Base-by-base conservation (phyloP, 257 asterid genomes). In the Rehmannia glutinosa region DNA sequence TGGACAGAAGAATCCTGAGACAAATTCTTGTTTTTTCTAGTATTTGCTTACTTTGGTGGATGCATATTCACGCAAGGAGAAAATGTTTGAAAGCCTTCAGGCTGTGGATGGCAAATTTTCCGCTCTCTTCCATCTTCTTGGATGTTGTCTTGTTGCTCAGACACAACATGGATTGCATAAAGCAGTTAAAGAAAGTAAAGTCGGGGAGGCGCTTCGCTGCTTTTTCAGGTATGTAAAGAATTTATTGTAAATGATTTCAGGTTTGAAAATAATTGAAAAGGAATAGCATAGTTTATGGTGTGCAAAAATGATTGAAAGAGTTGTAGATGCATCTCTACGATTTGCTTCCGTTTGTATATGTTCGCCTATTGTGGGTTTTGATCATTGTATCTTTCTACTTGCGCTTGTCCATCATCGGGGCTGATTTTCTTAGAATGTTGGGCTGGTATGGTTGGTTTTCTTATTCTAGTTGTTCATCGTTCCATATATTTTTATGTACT, bases 101-200 rank as follows among this genome's bases (percentile, higher is more conserved):
- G 77, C 76, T 64, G 67, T 64, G 61, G 86, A 79, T 73, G 87
- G 89, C 23, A 82, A 76, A 77, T 80, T 87, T 80, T 75, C 92
- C 64, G 72, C 78, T 8, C 81, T 80, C 49, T 79, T 82, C 72
- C 99, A 93, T 81, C 96, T 93, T 73, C 96, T 93, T 52, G 99
- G 99, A 54, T 90, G 96, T 68, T 93, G 96, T 81, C 85, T 81
- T 61, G 80, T 90, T 75, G 92, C 90, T 39, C 97, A 93, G 86
- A 74, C 90, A 61, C 94, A 84, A 68, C 71, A 70, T 74, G 90
- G 78, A 64, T 70, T 84, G 76, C 95, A 72, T 65, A 84, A 78
- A 64, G 46, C 74, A 51, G 43, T 69, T 74, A 90, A 79, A 79
- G 95, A 86, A 59, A 83, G 73, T 66, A 93, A 88, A 78, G 74